Percentiles rank a stretch among this genome's conserved stretches.
Conservation (phyloP, 2,329 filamentous ascomycete species). For the Aspergillus brunneoviolaceus region DNA sequence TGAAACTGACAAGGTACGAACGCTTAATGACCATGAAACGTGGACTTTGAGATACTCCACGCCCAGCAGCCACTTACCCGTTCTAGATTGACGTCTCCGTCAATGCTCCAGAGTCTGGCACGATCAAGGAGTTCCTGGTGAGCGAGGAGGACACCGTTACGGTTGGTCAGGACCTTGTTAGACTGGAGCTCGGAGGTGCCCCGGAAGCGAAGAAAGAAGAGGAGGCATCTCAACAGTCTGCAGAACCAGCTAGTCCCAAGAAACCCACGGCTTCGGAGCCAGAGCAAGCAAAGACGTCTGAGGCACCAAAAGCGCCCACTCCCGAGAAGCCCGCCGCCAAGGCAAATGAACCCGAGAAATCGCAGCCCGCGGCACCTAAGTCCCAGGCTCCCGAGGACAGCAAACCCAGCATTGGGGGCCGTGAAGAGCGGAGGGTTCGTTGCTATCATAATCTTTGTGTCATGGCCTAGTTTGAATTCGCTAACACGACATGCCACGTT, state of each 20-base stretch:
- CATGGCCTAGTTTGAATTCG: neutral
- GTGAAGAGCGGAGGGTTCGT: constrained; percentile 84
- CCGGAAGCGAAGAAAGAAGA: constrained; percentile 58
- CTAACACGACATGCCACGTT: constrained; percentile 9
- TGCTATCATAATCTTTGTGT: constrained; percentile 19
- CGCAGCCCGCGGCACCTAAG: constrained; percentile 24
- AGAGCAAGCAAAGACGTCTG: constrained; percentile 28
- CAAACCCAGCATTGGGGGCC: constrained; percentile 59
- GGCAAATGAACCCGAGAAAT: constrained; percentile 25
- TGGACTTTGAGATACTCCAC: too few relatives aligned
- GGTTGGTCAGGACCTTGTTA: constrained; percentile 88
- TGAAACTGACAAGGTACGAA: constrained; percentile 89
- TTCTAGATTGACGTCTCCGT: constrained; percentile 89
- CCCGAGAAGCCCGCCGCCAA: constrained; percentile 44
- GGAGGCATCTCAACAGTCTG: constrained; percentile 57
- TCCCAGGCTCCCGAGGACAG: constrained; percentile 19
- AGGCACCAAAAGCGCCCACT: constrained; percentile 35
- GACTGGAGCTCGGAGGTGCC: constrained; percentile 74
- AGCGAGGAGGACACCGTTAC: constrained; percentile 93
- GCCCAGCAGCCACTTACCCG: constrained; percentile 6
- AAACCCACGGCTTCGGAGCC: constrained; percentile 32
- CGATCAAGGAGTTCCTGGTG: constrained; percentile 86
- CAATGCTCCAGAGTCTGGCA: constrained; percentile 87
- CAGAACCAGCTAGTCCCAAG: constrained; percentile 59
- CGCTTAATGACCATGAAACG: neutral